Evolutionary conservation across 108 stramenopile species (phyloP), one percentile per base, ranked within the genome.

Genomic region (Cyclostephanos invisitatus): DNA sequence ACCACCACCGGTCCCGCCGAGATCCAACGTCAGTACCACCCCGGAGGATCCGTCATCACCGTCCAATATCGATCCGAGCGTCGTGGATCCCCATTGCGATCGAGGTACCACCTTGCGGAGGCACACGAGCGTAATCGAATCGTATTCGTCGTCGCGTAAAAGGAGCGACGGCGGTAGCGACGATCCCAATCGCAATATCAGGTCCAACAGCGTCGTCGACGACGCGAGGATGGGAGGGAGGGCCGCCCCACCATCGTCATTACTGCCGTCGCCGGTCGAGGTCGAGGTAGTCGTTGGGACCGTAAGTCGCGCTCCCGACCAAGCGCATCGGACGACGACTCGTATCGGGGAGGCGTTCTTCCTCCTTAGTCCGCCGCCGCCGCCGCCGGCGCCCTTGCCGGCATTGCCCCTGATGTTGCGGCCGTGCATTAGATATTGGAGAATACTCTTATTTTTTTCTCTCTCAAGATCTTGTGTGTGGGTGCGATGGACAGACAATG

Each of bases 1-100:
- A 35, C 24, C 35, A 0, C 28, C 49, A 0, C 60, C 37, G 32
- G 17, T 49, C 17, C 20, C 40, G 36, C 70, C 80, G 24, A 77
- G 15, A 22, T 77, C 72, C 20, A 81, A 37, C 12, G 74, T 75
- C 37, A 81, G 44, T 2, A 81, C 53, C 24, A 80, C 79, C 7
- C 79, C 79, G n/a, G 68, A 70, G 21, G 65, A 54, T n/a, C 80
- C 80, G 42, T 77, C 71, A 44, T 81, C 76, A 1, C 76, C 74
- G 24, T 73, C 80, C 72, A 77, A 20, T 40, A 81, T 70, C 32
- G 73, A 47, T 25, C 44, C 36, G 36, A 81, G 53, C 17, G 76
- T 67, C 12, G 80, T 81, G 35, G 59, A 18, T n/a, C 67, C 80
- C 80, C 80, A 81, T 50, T 67, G 62, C 7, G 17, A 42, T 53